Conservation (phyloP, 164 flowering plant genomes). For the Berberis thunbergii region DNA sequence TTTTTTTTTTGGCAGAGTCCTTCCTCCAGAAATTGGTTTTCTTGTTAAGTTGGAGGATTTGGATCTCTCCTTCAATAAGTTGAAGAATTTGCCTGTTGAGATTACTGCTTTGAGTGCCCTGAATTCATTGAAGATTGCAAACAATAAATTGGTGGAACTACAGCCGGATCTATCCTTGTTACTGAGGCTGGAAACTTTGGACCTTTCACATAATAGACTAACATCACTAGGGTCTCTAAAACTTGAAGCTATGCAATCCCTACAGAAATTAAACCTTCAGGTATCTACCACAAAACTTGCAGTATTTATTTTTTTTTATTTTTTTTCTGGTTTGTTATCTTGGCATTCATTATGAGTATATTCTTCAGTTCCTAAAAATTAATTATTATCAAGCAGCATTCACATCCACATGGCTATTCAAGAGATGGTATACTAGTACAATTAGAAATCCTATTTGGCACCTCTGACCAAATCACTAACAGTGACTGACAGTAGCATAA, state of each 20-base stretch:
- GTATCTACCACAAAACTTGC: conserved; percentile 22
- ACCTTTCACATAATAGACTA: conserved; percentile 77
- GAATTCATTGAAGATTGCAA: conserved; percentile 59
- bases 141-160: conserved; percentile 70
- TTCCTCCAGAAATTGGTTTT: conserved; percentile 84
- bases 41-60: conserved; percentile 64
- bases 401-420: no score
- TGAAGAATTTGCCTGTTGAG: conserved; percentile 71
- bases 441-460: no score
- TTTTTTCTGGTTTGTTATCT: no score
- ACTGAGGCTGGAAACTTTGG: conserved; percentile 63
- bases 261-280: conserved; percentile 71
- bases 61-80: conserved; percentile 87
- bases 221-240: conserved; percentile 61
- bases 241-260: conserved; percentile 55
- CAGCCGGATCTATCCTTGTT: conserved; percentile 53
- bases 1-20: conserved; percentile 41
- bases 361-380: no score
- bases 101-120: conserved; percentile 49
- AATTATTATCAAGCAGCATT: no score
- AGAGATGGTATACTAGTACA: no score
- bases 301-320: not conserved
- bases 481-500: no score
- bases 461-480: no score
- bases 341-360: conserved; percentile 27